Evolutionary conservation across 192 early-diverging fungal genomes (phyloP).

Genomic region (Rhizophlyctis rosea): DNA sequence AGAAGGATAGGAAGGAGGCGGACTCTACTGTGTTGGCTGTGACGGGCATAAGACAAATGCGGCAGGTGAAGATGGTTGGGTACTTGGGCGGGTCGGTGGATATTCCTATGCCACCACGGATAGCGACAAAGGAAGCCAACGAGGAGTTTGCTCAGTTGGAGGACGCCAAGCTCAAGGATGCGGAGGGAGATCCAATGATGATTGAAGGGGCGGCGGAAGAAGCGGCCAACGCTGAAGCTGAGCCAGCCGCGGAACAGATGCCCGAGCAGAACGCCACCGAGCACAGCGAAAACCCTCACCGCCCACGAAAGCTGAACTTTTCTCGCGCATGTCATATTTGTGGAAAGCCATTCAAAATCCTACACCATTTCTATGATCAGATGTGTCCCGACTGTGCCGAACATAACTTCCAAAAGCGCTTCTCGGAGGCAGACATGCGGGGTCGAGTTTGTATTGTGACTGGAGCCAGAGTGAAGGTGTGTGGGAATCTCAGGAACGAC

Average conservation of each 20-base stretch:
- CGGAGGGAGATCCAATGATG: neutral
- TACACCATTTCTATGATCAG: constrained; percentile 56
- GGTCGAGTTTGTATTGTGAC: constrained; percentile 54
- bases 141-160: constrained; percentile 35
- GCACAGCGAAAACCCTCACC: neutral
- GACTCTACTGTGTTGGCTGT: constrained; percentile 32
- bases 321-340: constrained; percentile 50
- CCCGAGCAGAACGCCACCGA: constrained; percentile 2
- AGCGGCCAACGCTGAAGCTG: neutral
- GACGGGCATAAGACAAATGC: constrained; percentile 38
- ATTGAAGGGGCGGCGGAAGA: neutral
- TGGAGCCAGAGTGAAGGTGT: constrained; percentile 53
- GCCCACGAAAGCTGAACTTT: constrained; percentile 40
- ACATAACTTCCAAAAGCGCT: constrained; percentile 50
- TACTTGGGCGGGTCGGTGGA: constrained; percentile 38
- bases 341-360: constrained; percentile 28
- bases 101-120: constrained; percentile 30
- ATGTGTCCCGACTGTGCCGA: constrained; percentile 49
- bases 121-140: constrained; percentile 28
- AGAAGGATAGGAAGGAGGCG: constrained; percentile 24
- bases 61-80: constrained; percentile 45
- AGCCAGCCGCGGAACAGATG: neutral
- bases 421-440: constrained; percentile 40
- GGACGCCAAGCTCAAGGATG: constrained; percentile 21
- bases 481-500: neutral